Evolutionary conservation across 75 land plant genomes (phyloP).

Genomic region (Selaginella tamariscina): DNA sequence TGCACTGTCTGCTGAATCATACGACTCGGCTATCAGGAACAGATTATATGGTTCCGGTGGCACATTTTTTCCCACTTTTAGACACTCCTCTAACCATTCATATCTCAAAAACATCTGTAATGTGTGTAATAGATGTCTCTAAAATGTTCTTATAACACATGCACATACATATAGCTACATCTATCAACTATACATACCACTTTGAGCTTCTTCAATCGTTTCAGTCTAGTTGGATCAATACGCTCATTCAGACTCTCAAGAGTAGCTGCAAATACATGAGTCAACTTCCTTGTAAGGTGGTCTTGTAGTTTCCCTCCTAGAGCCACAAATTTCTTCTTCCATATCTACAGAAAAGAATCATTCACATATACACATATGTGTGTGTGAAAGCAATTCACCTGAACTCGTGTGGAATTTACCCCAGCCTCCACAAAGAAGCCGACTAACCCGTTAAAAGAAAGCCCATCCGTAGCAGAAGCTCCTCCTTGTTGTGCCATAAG

Average conservation of each 20-base stretch:
- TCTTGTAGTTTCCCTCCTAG: slow-evolving; percentile 54
- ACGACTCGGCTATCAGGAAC: neutral
- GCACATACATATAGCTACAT: neutral
- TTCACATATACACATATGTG: neutral
- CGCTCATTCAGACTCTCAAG: slow-evolving; percentile 24
- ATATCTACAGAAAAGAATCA: slow-evolving; percentile 35
- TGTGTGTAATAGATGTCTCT: neutral
- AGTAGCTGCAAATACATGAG: slow-evolving; percentile 52
- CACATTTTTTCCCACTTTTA: slow-evolving; percentile 44
- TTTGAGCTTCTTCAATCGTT: slow-evolving; percentile 18
- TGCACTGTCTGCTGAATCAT: slow-evolving; percentile 12
- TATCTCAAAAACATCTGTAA: slow-evolving; percentile 47
- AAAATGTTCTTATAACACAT: neutral
- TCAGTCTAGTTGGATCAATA: slow-evolving; percentile 21
- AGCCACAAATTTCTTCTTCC: slow-evolving; percentile 68
- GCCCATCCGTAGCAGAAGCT: slow-evolving; percentile 19
- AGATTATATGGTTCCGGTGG: slow-evolving; percentile 44
- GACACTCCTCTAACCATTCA: slow-evolving; percentile 76
- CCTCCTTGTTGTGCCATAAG: too few relatives aligned
- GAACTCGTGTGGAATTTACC: slow-evolving; percentile 47
- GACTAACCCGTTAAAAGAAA: slow-evolving; percentile 38
- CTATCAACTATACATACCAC: slow-evolving; percentile 26
- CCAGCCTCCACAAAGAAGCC: slow-evolving; percentile 49
- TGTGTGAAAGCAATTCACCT: slow-evolving; percentile 24
- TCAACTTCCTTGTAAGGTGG: slow-evolving; percentile 41